Evolutionary conservation across 2,329 filamentous ascomycete genomes (phyloP).

Genomic region (Fusarium sp.): DNA sequence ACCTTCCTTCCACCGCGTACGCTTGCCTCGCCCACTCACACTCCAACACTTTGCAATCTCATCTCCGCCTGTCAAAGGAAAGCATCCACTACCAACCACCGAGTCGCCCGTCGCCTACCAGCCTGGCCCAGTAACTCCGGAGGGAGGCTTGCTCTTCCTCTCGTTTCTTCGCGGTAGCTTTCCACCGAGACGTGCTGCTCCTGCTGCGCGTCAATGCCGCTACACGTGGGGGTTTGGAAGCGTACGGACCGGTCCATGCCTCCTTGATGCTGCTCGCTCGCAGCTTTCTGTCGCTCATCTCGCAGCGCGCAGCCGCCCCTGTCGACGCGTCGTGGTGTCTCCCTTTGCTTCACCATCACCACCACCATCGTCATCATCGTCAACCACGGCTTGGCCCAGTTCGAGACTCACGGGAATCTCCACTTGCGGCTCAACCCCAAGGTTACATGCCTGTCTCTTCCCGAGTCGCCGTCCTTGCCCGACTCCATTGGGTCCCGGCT

Average conservation of each 20-base stretch:
- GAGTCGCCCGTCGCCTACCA: too few relatives aligned
- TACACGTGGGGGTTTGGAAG: slow-evolving; percentile 23
- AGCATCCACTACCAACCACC: slow-evolving; percentile 10
- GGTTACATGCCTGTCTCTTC: slow-evolving; percentile 18
- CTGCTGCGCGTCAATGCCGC: slow-evolving; percentile 1
- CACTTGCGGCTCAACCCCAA: slow-evolving; percentile 42
- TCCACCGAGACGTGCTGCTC: slow-evolving; percentile 2
- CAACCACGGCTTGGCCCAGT: neutral
- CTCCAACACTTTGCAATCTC: slow-evolving; percentile 1
- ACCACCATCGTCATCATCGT: neutral
- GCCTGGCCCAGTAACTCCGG: neutral
- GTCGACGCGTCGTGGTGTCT: neutral
- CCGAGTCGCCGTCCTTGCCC: neutral
- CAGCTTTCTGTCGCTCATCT: slow-evolving; percentile 2
- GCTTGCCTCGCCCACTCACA: neutral
- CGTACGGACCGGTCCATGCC: slow-evolving; percentile 18
- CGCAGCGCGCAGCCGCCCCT: neutral
- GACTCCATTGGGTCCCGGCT: slow-evolving; percentile 37
- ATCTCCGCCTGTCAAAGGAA: slow-evolving; percentile 3
- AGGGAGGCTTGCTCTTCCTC: neutral
- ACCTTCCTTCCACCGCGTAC: neutral
- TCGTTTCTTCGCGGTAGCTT: slow-evolving; percentile 3
- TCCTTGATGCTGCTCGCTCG: neutral
- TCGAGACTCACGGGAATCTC: slow-evolving; percentile 20
- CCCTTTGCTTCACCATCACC: neutral